These are phyloP conservation scores for Cytospora mali DNA, from an alignment of 2,329 filamentous ascomycete genomes.

Conservation along the genomic window DNA sequence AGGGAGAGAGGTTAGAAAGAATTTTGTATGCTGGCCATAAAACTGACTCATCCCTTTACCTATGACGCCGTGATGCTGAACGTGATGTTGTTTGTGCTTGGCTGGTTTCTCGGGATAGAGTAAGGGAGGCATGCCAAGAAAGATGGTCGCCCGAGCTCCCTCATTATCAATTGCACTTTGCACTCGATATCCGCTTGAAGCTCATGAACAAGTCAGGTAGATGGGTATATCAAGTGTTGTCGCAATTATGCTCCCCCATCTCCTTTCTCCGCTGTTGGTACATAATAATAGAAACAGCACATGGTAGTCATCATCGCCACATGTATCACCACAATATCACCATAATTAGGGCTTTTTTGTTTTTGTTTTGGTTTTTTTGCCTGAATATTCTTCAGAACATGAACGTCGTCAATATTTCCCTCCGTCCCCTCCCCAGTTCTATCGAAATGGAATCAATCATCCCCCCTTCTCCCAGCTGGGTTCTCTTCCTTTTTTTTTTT, in stretches of 20 bases:
- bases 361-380: no score
- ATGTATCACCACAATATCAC: constrained; percentile 4
- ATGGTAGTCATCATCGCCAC: background rate
- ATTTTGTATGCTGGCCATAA: no score
- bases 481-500: constrained; percentile 6
- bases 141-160: background rate
- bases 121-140: background rate
- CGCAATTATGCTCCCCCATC: background rate
- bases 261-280: constrained; percentile 3
- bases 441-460: constrained; percentile 21
- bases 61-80: background rate
- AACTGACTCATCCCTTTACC: no score
- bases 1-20: no score
- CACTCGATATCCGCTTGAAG: background rate
- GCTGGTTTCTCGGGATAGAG: no score
- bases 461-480: constrained; percentile 21
- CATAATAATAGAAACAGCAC: background rate
- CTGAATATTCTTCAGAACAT: constrained; percentile 15
- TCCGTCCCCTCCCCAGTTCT: constrained; percentile 16
- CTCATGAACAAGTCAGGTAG: background rate
- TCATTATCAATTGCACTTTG: background rate
- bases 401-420: constrained; percentile 14
- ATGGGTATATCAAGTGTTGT: background rate
- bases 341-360: no score
- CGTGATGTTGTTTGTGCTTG: no score